These are phyloP conservation scores for Trametes sanguinea DNA, from an alignment of 768 basidiomycete species.

Conservation along the genomic window DNA sequence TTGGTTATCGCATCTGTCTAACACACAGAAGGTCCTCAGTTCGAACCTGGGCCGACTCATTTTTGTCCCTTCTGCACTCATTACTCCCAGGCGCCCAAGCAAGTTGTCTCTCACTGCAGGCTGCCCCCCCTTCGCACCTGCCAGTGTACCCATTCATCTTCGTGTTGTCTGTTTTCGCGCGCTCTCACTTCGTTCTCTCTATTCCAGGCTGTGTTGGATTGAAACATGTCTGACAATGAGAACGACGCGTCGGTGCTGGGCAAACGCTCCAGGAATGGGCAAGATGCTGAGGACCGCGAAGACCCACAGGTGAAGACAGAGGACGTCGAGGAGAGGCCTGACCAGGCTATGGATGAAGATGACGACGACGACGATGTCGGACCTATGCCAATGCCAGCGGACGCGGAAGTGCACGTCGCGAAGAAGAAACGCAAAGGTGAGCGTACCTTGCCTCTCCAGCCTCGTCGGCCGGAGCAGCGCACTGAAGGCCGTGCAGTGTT, in stretches of 20 bases:
- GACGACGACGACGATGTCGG: constrained; percentile 80
- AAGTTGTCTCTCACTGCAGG: too few relatives aligned
- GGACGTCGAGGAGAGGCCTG: constrained; percentile 21
- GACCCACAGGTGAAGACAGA: constrained; percentile 14
- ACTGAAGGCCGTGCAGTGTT: constrained; percentile 57
- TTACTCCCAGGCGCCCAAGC: too few relatives aligned
- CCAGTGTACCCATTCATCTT: too few relatives aligned
- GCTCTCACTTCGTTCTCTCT: too few relatives aligned
- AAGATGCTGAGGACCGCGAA: constrained; percentile 9
- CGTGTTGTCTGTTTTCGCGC: too few relatives aligned
- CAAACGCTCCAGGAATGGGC: constrained; percentile 27
- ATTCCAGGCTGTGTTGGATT: background rate
- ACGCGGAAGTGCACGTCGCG: constrained; percentile 37
- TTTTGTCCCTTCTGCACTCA: constrained; percentile 18
- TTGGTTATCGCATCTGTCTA: constrained; percentile 86
- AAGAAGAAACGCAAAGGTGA: constrained; percentile 80
- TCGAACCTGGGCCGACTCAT: constrained; percentile 59
- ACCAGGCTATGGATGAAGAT: constrained; percentile 33
- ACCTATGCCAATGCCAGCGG: constrained; percentile 81
- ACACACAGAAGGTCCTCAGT: constrained; percentile 80
- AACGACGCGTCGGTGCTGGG: constrained; percentile 29
- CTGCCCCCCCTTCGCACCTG: too few relatives aligned
- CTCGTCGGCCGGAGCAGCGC: too few relatives aligned
- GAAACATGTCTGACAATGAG: constrained; percentile 29
- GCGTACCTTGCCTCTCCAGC: constrained; percentile 24